phyloP scores from a whole-genome alignment of 1,284 basidiomycete genomes.

The Malassezia equina region DNA sequence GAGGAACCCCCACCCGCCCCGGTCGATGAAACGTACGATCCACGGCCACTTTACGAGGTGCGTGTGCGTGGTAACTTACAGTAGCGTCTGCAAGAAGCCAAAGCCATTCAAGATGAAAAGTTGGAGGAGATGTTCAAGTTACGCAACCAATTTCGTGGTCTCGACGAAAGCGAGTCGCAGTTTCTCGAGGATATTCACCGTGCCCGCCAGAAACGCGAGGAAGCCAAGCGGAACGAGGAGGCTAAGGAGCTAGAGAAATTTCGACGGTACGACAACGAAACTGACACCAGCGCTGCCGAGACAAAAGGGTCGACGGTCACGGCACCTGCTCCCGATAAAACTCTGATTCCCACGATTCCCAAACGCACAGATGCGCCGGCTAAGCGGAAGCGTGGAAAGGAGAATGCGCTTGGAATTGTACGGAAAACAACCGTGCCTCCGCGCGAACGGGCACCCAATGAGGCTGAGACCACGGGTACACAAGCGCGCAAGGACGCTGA shows the following conservation, averaged over 20 bases:
- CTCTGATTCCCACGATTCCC: slow-evolving; percentile 1
- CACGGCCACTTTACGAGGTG: slow-evolving; percentile 69
- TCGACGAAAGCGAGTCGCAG: slow-evolving; percentile 37
- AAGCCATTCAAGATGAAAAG: slow-evolving; percentile 25
- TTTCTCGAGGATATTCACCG: slow-evolving; percentile 31
- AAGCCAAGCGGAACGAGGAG: slow-evolving; percentile 16
- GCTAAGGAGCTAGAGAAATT: slow-evolving; percentile 27
- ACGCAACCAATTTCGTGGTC: slow-evolving; percentile 41
- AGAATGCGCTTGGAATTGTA: slow-evolving; percentile 11
- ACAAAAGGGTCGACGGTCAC: neutral
- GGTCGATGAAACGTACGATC: slow-evolving; percentile 66
- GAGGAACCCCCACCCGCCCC: slow-evolving; percentile 67
- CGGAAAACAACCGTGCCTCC: neutral
- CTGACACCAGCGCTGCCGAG: slow-evolving; percentile 8
- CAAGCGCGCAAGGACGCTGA: neutral
- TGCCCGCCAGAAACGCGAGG: slow-evolving; percentile 18
- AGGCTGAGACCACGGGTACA: neutral
- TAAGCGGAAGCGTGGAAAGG: slow-evolving; percentile 12
- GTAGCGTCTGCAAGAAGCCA: slow-evolving; percentile 26
- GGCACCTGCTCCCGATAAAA: neutral
- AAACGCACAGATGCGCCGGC: neutral
- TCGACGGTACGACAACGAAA: slow-evolving; percentile 15
- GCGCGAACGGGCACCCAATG: neutral
- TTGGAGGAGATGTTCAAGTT: slow-evolving; percentile 33
- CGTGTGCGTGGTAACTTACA: neutral